These are phyloP conservation scores for Salix caprea DNA, from an alignment of 345 rosid species.

Conservation along the genomic window DNA sequence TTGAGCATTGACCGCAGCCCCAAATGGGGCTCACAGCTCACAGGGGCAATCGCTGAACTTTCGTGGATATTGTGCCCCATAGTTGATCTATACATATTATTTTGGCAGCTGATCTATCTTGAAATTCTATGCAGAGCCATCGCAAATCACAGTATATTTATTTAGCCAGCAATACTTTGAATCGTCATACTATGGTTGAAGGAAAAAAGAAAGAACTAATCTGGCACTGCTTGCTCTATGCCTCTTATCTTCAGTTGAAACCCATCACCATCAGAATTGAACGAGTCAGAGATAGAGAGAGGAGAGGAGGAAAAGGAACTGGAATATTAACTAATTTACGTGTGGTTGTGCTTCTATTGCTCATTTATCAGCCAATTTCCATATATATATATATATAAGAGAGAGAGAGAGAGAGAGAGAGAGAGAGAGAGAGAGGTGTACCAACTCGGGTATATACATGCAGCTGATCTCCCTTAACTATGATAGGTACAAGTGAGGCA, in stretches of 20 bases:
- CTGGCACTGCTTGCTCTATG: background rate
- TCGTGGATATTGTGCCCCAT: background rate
- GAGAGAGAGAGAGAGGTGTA: background rate
- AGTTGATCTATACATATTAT: too few relatives aligned
- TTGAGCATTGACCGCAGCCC: background rate
- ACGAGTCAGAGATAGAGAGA: background rate
- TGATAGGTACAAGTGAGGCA: too few relatives aligned
- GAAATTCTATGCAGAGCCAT: background rate
- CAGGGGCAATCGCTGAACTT: background rate
- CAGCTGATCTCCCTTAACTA: background rate
- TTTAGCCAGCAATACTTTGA: too few relatives aligned
- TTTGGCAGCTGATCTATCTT: too few relatives aligned
- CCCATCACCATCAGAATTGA: background rate
- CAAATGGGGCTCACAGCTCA: fast-evolving
- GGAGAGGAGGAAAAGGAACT: background rate
- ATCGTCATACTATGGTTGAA: too few relatives aligned
- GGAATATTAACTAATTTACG: background rate
- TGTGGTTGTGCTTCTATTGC: background rate
- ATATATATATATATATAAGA: too few relatives aligned
- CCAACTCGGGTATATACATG: constrained; percentile 14
- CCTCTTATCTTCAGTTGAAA: background rate
- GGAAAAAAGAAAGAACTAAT: background rate
- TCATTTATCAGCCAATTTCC: constrained; percentile 8
- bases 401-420: background rate
- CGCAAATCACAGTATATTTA: background rate